Percentiles rank a stretch among this genome's conserved stretches.
Evolutionary conservation across 352 stramenopile species (phyloP).

Genomic region (Aphanomyces invadans): DNA sequence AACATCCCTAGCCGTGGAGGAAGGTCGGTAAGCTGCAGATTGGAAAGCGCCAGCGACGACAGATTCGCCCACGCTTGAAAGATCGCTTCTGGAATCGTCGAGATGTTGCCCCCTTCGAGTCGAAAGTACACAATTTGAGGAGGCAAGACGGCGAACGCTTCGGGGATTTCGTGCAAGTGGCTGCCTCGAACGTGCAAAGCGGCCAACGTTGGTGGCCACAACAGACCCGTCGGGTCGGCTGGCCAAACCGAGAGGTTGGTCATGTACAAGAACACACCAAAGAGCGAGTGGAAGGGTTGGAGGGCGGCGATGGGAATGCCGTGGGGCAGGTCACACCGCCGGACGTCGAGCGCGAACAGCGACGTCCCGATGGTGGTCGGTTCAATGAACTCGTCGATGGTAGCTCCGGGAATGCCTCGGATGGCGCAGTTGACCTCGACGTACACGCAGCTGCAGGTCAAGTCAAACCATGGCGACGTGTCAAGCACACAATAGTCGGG

Average conservation of each 20-base stretch:
- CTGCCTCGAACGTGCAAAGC: background rate
- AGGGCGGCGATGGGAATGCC: background rate
- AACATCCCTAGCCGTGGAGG: background rate
- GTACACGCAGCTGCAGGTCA: slow-evolving; percentile 8
- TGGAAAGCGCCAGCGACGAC: background rate
- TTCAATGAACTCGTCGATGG: background rate
- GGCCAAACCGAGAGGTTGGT: slow-evolving; percentile 14
- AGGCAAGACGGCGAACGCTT: background rate
- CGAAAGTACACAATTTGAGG: background rate
- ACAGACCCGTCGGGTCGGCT: background rate
- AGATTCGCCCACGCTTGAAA: slow-evolving; percentile 3
- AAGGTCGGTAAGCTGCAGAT: background rate
- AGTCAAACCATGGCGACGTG: slow-evolving; percentile 3
- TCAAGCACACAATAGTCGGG: slow-evolving; percentile 5
- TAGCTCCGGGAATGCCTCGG: background rate
- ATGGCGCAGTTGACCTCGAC: slow-evolving; percentile 16
- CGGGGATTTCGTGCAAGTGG: background rate
- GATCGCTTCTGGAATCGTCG: background rate
- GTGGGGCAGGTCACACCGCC: slow-evolving; percentile 8
- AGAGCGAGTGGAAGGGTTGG: slow-evolving; percentile 4
- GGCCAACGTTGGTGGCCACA: background rate
- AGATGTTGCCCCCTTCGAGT: background rate
- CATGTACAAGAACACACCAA: slow-evolving; percentile 1
- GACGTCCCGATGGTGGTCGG: background rate
- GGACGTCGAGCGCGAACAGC: slow-evolving; percentile 6